Percentiles rank a stretch among this genome's conserved stretches.
Conservation (phyloP, 441 rosid species). For the Mallotus japonicus region DNA sequence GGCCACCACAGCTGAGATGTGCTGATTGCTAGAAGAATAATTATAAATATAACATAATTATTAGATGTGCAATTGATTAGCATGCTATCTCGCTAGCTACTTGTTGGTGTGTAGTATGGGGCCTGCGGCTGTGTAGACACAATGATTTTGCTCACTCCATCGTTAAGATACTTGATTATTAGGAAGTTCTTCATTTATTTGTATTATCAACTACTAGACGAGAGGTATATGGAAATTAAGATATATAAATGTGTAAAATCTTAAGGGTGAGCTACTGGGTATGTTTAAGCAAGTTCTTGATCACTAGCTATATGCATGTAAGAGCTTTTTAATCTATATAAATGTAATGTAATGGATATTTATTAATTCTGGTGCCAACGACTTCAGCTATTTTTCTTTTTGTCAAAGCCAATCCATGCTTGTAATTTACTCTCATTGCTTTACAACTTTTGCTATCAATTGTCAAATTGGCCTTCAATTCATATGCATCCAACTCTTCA, state of each 20-base stretch:
- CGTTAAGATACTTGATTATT: slow-evolving; percentile 1
- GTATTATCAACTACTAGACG: background rate
- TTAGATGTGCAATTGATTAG: no score
- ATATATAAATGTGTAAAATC: background rate
- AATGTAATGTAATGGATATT: background rate
- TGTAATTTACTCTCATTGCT: no score
- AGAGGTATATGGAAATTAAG: background rate
- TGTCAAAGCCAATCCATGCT: no score
- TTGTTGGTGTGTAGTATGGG: background rate
- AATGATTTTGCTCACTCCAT: no score
- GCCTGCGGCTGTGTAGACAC: background rate
- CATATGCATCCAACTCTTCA: no score
- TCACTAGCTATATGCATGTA: background rate
- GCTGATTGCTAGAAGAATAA: slow-evolving; percentile 14
- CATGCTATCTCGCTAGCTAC: no score
- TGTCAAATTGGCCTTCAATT: no score
- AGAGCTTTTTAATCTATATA: background rate
- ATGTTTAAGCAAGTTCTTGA: background rate
- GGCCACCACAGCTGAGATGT: slow-evolving; percentile 36
- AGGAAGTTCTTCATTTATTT: slow-evolving; percentile 24
- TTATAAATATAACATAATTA: background rate
- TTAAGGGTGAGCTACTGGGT: no score
- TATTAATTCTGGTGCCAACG: background rate
- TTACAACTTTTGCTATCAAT: no score
- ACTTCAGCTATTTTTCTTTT: no score